Conservation (phyloP, 176 grass and related monocot species). For the Eragrostis nindensis region DNA sequence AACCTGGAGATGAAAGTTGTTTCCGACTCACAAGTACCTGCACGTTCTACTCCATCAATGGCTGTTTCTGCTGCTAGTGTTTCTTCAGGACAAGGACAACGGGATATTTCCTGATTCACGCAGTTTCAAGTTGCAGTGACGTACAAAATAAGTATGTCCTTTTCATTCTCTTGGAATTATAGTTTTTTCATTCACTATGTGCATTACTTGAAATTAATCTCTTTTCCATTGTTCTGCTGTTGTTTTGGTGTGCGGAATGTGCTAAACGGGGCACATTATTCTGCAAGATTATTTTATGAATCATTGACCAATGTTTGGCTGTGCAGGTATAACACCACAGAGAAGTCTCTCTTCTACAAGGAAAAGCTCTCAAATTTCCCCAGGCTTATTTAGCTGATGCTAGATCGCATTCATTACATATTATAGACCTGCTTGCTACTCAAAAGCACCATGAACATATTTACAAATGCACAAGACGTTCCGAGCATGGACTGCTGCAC, state of each 20-base stretch:
- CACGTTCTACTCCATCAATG: slow-evolving; percentile 38
- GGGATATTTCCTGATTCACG: slow-evolving; percentile 60
- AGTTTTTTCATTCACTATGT: background rate
- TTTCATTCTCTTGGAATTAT: slow-evolving; percentile 15
- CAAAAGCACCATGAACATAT: slow-evolving; percentile 41
- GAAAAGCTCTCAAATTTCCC: slow-evolving; percentile 31
- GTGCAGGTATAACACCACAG: slow-evolving; percentile 23
- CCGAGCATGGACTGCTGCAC: background rate
- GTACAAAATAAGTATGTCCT: slow-evolving; percentile 42
- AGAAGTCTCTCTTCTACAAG: slow-evolving; percentile 37
- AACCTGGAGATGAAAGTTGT: slow-evolving; percentile 74
- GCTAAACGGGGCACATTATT: background rate
- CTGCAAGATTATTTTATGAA: background rate
- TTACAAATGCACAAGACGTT: slow-evolving; percentile 50
- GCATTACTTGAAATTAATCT: background rate
- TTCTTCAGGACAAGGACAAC: slow-evolving; percentile 65
- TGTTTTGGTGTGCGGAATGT: background rate
- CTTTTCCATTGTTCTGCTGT: slow-evolving; percentile 15
- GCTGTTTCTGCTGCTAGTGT: slow-evolving; percentile 33
- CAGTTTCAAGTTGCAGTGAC: background rate
- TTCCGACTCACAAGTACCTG: slow-evolving; percentile 47
- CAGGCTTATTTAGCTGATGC: slow-evolving; percentile 38
- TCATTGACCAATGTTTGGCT: slow-evolving; percentile 33
- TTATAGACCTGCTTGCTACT: slow-evolving; percentile 37
- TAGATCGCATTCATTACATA: slow-evolving; percentile 26